Evolutionary conservation across 2,329 filamentous ascomycete species (phyloP).

Genomic region (Macrophomina tecta): DNA sequence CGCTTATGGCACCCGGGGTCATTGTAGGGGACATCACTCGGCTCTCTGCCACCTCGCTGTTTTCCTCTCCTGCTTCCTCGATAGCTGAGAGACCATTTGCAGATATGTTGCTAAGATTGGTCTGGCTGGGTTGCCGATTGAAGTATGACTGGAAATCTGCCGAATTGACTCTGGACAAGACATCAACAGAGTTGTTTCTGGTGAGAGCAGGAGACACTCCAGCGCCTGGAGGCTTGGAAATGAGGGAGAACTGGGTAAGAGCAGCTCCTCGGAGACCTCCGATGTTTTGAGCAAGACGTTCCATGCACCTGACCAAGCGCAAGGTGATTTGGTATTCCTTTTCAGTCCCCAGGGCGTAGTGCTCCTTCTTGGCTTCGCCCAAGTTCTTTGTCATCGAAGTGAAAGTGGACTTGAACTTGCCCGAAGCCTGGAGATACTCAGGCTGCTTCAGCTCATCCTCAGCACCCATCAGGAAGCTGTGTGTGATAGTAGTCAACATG

Average conservation of each 20-base stretch:
- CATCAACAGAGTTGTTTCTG: neutral
- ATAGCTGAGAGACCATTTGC: slow-evolving; percentile 45
- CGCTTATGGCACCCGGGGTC: slow-evolving; percentile 25
- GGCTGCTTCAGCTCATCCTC: slow-evolving; percentile 76
- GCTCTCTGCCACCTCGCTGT: neutral
- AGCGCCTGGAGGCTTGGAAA: slow-evolving; percentile 62
- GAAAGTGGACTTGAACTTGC: slow-evolving; percentile 71
- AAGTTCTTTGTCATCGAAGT: slow-evolving; percentile 76
- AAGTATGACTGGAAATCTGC: slow-evolving; percentile 12
- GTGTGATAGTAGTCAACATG: slow-evolving; percentile 80
- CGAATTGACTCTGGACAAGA: slow-evolving; percentile 12
- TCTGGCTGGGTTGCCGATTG: slow-evolving; percentile 4
- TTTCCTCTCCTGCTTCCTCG: slow-evolving; percentile 38
- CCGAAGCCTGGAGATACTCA: slow-evolving; percentile 67
- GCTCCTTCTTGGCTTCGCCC: slow-evolving; percentile 86
- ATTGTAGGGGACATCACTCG: neutral
- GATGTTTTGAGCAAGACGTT: slow-evolving; percentile 84
- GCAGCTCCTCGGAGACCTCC: slow-evolving; percentile 90
- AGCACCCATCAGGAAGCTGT: slow-evolving; percentile 81
- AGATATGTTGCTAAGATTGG: slow-evolving; percentile 36
- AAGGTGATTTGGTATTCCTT: slow-evolving; percentile 79
- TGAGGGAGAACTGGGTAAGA: slow-evolving; percentile 82
- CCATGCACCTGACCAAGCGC: slow-evolving; percentile 80
- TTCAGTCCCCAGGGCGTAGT: slow-evolving; percentile 82
- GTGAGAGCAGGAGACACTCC: slow-evolving; percentile 1